Evolutionary conservation across 768 basidiomycete species (phyloP).

Genomic region (Royoungia palumana): DNA sequence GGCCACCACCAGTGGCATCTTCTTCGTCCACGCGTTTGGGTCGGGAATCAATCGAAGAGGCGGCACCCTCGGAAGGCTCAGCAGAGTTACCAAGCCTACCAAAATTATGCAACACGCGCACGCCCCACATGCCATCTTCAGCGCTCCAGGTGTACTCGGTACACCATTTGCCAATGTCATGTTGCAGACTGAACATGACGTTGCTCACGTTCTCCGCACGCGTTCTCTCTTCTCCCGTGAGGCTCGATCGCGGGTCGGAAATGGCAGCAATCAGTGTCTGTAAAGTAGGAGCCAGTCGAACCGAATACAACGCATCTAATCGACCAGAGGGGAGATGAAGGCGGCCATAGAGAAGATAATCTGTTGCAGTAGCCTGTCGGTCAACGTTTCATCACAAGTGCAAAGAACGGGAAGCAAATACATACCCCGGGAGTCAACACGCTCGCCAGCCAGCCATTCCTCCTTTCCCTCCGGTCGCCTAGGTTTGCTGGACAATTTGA

Average conservation of each 20-base stretch:
- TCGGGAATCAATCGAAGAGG: conserved; percentile 28
- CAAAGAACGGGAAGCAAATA: conserved; percentile 16
- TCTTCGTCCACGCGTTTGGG: conserved; percentile 91
- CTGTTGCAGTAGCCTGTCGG: conserved; percentile 38
- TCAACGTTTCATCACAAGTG: conserved; percentile 17
- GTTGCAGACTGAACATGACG: conserved; percentile 81
- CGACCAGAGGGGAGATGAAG: conserved; percentile 86
- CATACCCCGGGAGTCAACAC: conserved; percentile 72
- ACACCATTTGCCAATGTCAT: conserved; percentile 89
- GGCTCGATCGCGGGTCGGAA: conserved; percentile 65
- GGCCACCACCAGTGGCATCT: conserved; percentile 86
- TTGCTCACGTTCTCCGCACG: conserved; percentile 56
- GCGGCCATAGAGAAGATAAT: conserved; percentile 91
- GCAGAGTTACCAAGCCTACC: conserved; percentile 54
- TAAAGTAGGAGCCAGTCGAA: conserved; percentile 70
- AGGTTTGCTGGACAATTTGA: conserved; percentile 81
- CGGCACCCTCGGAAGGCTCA: conserved; percentile 35
- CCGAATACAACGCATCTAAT: conserved; percentile 87
- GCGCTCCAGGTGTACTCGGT: conserved; percentile 94
- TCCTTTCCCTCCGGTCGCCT: conserved; percentile 74
- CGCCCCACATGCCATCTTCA: conserved; percentile 91
- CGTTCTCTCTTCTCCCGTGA: conserved; percentile 38
- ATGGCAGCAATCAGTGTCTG: conserved; percentile 85
- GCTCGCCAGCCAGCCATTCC: conserved; percentile 77
- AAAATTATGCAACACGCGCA: conserved; percentile 89